phyloP scores from a whole-genome alignment of 2,329 filamentous ascomycete species.

The Polytolypa hystricis region DNA sequence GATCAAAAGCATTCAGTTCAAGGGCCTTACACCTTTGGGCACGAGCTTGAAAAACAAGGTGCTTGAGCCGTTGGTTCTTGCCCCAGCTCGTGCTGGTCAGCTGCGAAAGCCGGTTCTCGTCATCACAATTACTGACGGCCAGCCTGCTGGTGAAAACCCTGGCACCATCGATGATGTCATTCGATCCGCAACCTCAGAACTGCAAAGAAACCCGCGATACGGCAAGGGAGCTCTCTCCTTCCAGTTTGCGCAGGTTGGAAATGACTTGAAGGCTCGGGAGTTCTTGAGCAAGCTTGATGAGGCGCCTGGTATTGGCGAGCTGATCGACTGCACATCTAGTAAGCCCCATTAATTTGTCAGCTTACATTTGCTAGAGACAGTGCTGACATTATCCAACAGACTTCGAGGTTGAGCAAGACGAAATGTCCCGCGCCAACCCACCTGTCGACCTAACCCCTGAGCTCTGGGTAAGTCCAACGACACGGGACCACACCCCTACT shows the following conservation, averaged over 20 bases:
- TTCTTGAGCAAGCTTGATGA: slow-evolving; percentile 55
- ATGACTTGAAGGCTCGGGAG: slow-evolving; percentile 52
- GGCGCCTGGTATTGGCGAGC: slow-evolving; percentile 48
- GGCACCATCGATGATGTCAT: slow-evolving; percentile 49
- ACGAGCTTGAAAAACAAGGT: slow-evolving; percentile 53
- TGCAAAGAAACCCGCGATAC: slow-evolving; percentile 39
- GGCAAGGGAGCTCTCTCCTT: slow-evolving; percentile 51
- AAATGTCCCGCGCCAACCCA: slow-evolving; percentile 51
- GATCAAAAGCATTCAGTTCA: slow-evolving; percentile 49
- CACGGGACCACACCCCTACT: neutral
- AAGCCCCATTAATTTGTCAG: slow-evolving; percentile 22
- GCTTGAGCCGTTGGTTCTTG: slow-evolving; percentile 48
- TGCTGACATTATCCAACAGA: slow-evolving; percentile 32
- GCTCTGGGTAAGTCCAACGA: slow-evolving; percentile 41
- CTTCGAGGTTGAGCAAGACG: slow-evolving; percentile 56
- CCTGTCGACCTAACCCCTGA: slow-evolving; percentile 54
- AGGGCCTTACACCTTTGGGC: slow-evolving; percentile 56
- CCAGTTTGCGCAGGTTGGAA: slow-evolving; percentile 60
- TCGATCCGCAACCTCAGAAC: slow-evolving; percentile 41
- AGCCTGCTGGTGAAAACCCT: slow-evolving; percentile 51
- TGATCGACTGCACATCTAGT: slow-evolving; percentile 61
- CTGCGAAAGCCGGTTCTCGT: slow-evolving; percentile 54
- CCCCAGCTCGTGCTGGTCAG: slow-evolving; percentile 40
- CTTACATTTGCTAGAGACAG: slow-evolving; percentile 1
- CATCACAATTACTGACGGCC: slow-evolving; percentile 56